Evolutionary conservation across 306 rosid species (phyloP).

Genomic region (Dicorynia guianensis): DNA sequence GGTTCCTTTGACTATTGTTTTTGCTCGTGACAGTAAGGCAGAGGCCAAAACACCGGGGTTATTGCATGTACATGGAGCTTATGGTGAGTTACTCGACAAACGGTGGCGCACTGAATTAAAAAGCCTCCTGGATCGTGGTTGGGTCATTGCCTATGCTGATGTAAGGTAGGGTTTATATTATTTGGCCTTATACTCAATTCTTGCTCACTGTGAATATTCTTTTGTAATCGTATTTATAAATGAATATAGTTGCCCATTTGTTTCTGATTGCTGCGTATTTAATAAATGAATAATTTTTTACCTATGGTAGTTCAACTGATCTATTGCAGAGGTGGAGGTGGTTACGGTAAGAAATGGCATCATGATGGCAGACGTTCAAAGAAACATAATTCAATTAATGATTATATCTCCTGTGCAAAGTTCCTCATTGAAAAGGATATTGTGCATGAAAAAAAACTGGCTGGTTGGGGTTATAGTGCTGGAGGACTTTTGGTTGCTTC

Average conservation of each 20-base stretch:
- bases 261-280: conserved; percentile 26
- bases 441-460: conserved; percentile 78
- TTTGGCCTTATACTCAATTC: conserved; percentile 16
- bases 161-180: conserved; percentile 69
- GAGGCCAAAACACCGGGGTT: conserved; percentile 75
- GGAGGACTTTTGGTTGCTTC: conserved; percentile 97
- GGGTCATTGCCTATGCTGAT: conserved; percentile 93
- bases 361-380: conserved; percentile 72
- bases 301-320: conserved; percentile 37
- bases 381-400: conserved; percentile 81
- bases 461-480: conserved; percentile 90
- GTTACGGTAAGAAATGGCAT: conserved; percentile 90
- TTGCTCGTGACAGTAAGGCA: conserved; percentile 62
- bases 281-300: conserved; percentile 31
- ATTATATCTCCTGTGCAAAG: conserved; percentile 85
- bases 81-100: conserved; percentile 90
- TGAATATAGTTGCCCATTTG: conserved; percentile 20
- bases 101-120: conserved; percentile 86
- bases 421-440: conserved; percentile 70
- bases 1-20: conserved; percentile 84
- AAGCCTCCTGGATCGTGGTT: conserved; percentile 97
- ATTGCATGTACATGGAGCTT: conserved; percentile 93
- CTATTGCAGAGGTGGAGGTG: conserved; percentile 91
- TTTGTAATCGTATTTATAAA: conserved; percentile 14
- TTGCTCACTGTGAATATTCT: conserved; percentile 20